Conservation (phyloP, 177 flowering plant genomes). For the Vitis hybrid region DNA sequence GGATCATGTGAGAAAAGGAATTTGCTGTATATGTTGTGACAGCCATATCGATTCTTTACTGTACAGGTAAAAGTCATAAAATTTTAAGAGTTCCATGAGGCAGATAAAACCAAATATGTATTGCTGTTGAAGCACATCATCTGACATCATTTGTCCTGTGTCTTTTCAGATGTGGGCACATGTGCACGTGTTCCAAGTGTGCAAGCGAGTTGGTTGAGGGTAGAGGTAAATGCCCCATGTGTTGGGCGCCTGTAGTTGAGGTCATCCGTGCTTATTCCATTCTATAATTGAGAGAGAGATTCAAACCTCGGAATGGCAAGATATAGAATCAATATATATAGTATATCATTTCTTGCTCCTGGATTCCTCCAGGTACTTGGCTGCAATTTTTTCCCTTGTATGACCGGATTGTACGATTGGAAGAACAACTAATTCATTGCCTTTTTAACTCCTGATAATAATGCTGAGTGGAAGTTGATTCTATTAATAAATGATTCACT, state of each 20-base stretch:
- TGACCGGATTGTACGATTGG: conserved; percentile 13
- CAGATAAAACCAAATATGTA: too few relatives aligned
- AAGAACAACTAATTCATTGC: conserved; percentile 10
- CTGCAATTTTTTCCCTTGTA: not conserved
- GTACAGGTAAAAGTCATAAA: conserved; percentile 58
- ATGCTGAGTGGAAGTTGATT: too few relatives aligned
- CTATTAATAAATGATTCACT: too few relatives aligned
- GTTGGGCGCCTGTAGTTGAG: conserved; percentile 87
- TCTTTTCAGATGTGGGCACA: conserved; percentile 89
- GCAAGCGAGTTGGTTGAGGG: conserved; percentile 70
- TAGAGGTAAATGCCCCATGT: conserved; percentile 88
- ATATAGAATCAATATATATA: not conserved
- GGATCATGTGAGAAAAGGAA: conserved; percentile 78
- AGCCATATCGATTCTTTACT: conserved; percentile 71
- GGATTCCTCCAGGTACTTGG: conserved; percentile 11
- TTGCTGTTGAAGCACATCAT: not conserved
- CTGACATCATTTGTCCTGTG: too few relatives aligned
- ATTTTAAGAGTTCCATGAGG: not conserved
- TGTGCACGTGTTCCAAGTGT: conserved; percentile 92
- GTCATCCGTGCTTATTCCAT: conserved; percentile 85
- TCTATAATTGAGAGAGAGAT: conserved; percentile 27
- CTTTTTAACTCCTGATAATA: too few relatives aligned
- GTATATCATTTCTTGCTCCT: conserved; percentile 5
- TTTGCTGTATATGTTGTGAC: conserved; percentile 81
- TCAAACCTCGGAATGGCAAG: conserved; percentile 8